Percentiles rank a stretch among this genome's conserved stretches.
Evolutionary conservation across 192 early-diverging fungal genomes (phyloP).

Genomic region (Coemansia sp.): DNA sequence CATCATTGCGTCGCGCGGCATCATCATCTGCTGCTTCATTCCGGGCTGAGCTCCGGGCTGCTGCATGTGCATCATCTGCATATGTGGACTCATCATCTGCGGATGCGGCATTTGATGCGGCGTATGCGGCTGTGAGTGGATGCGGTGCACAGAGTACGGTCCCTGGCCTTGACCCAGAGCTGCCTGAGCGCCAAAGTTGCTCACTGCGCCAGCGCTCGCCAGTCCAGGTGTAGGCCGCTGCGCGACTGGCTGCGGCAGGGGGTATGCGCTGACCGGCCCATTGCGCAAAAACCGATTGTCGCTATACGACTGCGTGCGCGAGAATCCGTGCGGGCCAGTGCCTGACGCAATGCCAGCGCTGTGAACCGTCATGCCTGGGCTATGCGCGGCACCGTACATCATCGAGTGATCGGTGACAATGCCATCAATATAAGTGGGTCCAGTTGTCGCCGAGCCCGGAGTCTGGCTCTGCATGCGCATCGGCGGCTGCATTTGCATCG

Average conservation of each 20-base stretch:
- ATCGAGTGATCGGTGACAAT: constrained; percentile 34
- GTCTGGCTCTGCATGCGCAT: constrained; percentile 25
- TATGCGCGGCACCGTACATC: constrained; percentile 30
- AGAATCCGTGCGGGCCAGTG: constrained; percentile 58
- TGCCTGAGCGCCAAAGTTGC: constrained; percentile 20
- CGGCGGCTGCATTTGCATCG: constrained; percentile 24
- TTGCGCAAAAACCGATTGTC: constrained; percentile 55
- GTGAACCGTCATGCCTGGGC: constrained; percentile 20
- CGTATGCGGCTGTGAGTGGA: constrained; percentile 42
- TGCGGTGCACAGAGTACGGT: constrained; percentile 20
- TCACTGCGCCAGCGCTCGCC: constrained; percentile 21
- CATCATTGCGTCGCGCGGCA: constrained; percentile 40
- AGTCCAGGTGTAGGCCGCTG: constrained; percentile 36
- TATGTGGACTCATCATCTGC: constrained; percentile 17
- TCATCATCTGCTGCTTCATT: constrained; percentile 15
- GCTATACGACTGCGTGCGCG: constrained; percentile 83
- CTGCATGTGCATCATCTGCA: constrained; percentile 27
- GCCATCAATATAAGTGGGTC: constrained; percentile 24
- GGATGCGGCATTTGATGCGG: constrained; percentile 32
- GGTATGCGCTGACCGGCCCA: constrained; percentile 39
- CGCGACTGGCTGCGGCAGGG: constrained; percentile 47
- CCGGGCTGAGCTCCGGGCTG: constrained; percentile 18
- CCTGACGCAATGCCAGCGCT: constrained; percentile 57
- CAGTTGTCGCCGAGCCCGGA: constrained; percentile 8
- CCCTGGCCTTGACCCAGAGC: constrained; percentile 16